Conservation (phyloP, 352 stramenopile genomes). For the Phytophthora pinifolia region DNA sequence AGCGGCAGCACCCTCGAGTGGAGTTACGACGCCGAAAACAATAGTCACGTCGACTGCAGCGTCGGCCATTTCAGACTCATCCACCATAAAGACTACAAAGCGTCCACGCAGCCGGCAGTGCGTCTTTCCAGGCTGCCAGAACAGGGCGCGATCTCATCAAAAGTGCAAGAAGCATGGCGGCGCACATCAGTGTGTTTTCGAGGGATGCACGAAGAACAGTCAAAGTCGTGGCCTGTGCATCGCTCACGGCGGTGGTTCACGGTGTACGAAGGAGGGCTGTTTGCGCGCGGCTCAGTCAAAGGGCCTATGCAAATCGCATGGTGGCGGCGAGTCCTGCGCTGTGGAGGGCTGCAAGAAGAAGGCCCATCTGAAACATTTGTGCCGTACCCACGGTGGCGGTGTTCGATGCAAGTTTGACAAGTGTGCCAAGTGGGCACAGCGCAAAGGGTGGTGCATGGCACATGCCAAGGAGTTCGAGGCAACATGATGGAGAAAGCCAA, state of each 20-base stretch:
- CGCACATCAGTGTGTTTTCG: constrained; percentile 82
- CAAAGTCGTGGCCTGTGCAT: constrained; percentile 87
- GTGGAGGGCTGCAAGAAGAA: constrained; percentile 86
- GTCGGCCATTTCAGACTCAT: constrained; percentile 6
- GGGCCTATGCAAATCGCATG: constrained; percentile 84
- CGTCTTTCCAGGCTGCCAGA: constrained; percentile 70
- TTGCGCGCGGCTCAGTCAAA: constrained; percentile 84
- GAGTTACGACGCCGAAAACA: neutral
- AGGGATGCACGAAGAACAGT: constrained; percentile 87
- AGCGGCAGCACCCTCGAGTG: neutral
- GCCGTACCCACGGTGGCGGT: constrained; percentile 83
- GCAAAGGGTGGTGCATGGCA: constrained; percentile 89
- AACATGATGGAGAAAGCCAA: constrained; percentile 30
- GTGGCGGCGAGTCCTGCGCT: constrained; percentile 78
- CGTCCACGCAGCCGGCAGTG: constrained; percentile 60
- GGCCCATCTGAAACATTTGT: constrained; percentile 84
- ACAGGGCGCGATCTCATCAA: constrained; percentile 81
- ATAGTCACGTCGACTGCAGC: constrained; percentile 8
- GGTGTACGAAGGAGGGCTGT: constrained; percentile 79
- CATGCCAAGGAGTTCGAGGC: constrained; percentile 80
- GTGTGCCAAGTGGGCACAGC: constrained; percentile 85
- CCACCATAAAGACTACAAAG: constrained; percentile 26
- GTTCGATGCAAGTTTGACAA: constrained; percentile 80
- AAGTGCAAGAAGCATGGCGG: constrained; percentile 91
- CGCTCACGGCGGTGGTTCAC: constrained; percentile 77